Base-by-base conservation (phyloP, 768 basidiomycete species). In the Coprinellus micaceus region DNA sequence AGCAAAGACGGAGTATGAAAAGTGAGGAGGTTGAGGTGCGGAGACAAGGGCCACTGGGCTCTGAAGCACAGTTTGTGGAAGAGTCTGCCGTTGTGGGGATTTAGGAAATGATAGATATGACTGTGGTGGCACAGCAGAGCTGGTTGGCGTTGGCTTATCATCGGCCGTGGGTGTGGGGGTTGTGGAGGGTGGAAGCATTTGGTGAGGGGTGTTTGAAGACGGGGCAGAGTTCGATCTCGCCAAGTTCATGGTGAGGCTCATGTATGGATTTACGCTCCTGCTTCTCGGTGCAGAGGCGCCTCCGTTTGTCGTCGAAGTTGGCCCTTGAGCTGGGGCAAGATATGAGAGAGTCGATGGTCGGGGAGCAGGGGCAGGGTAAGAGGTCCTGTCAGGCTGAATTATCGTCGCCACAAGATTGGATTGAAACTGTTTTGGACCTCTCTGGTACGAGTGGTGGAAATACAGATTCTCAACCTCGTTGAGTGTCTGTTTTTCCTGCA, bases 401-500 rank as follows among this genome's bases (percentile, higher is more conserved):
- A 66, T 69, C n/a, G 62, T 58, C 24, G 65, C 56, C 24, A 68
- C 55, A 17, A 66, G 53, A 25, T 65, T 56, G 25, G 63, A 59
- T 43, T 69, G 61, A 50, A 66, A 67, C n/a, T 68, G 64, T 39
- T 69, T 69, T 22, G 70, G 62, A 28, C 71, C 70, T 55, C 77
- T 77, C 25, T 74, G 69, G 51, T 86, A 83, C 0, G 86, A 85
- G 64, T 86, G 85, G 48, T 83, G 85, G 63, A 90, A 90, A 73
- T 89, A 91, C 9, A 91, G 74, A 63, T 90, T 90, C 67, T 91
- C 89, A 4, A 91, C 89, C 70, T 91, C 89, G 63, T 87, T 89
- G 52, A 91, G 70, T 45, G 78, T 88, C 69, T 91, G 88, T 57
- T 83, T 80, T 83, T 88, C 86, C 88, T 89, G 64, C 13, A 54